phyloP scores from a whole-genome alignment of 2,329 filamentous ascomycete species.

The Microsporum ferrugineum region DNA sequence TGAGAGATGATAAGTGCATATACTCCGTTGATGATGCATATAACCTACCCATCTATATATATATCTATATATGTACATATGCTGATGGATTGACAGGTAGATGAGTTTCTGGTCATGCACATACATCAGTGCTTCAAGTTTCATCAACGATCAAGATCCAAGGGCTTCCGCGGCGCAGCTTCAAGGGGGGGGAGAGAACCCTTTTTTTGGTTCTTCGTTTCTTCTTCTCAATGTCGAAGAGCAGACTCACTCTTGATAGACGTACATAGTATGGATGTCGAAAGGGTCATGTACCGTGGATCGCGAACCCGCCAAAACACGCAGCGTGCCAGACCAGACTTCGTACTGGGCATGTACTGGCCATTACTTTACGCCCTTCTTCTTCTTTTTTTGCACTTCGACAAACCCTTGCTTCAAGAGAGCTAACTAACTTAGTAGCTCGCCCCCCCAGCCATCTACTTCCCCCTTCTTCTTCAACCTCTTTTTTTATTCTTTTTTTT shows the following conservation, averaged over 20 bases:
- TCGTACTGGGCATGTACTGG: not conserved
- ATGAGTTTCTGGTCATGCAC: not conserved
- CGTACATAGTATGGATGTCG: not conserved
- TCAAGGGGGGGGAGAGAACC: not conserved
- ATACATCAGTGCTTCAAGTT: not conserved
- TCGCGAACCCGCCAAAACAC: not conserved
- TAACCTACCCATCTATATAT: not conserved
- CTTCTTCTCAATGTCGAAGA: not conserved
- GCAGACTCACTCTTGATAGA: not conserved
- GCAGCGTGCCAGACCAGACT: not conserved
- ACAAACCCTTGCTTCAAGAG: not conserved
- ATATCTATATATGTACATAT: not conserved
- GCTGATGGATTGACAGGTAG: not conserved
- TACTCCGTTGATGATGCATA: not conserved
- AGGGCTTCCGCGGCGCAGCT: not conserved
- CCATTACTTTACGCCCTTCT: not conserved
- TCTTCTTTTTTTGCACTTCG: not conserved
- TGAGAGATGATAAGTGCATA: not conserved
- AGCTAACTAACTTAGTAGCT: not conserved
- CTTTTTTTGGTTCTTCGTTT: not conserved
- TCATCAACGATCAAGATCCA: not conserved
- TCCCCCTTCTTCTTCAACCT: not conserved
- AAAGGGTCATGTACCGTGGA: not conserved
- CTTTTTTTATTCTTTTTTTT: not conserved
- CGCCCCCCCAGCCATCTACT: not conserved